Evolutionary conservation across 2,329 filamentous ascomycete genomes (phyloP), one percentile per base, ranked within the genome.

Genomic region (Colletotrichum sp.): DNA sequence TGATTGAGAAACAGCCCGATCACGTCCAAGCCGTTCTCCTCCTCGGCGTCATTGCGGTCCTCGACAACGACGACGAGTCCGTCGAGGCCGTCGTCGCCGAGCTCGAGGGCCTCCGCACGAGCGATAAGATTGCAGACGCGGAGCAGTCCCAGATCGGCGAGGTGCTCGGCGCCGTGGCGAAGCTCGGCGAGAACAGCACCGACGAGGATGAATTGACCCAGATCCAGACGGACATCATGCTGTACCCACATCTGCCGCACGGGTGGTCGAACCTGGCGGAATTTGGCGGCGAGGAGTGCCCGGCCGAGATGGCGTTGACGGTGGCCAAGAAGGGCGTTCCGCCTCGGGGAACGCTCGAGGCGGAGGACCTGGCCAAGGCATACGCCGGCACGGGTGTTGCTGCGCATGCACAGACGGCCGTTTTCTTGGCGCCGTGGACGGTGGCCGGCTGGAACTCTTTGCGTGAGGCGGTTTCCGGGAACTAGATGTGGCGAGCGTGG

Each of bases 351-450:
- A 85, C 88, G 3, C 85, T 98, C 15, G 91, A 90, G 21, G 92
- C 95, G 2, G 87, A 89, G 28, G 94, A 95, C 75, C 84, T 98
- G 70, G 92, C 94, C 3, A 87, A 88, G 77, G 94, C 95, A 7
- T 96, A 94, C 86, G 91, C 94, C 3, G 93, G 94, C 1, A 96
- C 94, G 1, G 93, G 94, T 1, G 91, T 87, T 74, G 88, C 92
- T 5, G 91, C 90, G 5, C 94, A 98, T 88, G 93, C 94, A 26
- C 94, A 98, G 84, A 91, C 90, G 78, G 93, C 94, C 8, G 90
- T 96, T 61, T 90, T 97, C 83, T 84, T 97, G 79, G 95, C 96
- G 48, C 97, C 97, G 8, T 98, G 96, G 96, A 88, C 86, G 73
- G 83, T 78, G 58, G 86, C 86, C 26, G 93, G 93, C 1, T 97